Evolutionary conservation across 371 early-diverging fungal genomes (phyloP), one percentile per base, ranked within the genome.

Genomic region (Rhizopus delemar): DNA sequence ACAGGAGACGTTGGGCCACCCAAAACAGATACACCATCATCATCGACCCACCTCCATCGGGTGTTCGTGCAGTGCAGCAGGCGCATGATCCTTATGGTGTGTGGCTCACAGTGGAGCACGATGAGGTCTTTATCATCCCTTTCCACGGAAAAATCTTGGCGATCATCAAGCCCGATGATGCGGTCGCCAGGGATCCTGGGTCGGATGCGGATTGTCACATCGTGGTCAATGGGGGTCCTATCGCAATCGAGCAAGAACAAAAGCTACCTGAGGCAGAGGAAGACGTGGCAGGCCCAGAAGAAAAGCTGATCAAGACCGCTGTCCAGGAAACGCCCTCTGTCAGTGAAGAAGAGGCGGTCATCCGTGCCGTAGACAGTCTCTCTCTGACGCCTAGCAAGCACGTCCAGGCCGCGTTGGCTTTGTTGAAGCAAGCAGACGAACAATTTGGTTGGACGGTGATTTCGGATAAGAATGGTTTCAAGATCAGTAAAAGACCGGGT

Each of bases 11-110:
- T 1, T 75, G 79, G 77, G 77, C 78, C 15, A 65, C 67, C 15
- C 69, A 69, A 8, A 73, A 77, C 16, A 22, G 46, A 0, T 82
- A 77, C 46, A 72, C 71, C 8, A 69, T 82, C 7, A 78, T 78
- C 0, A 75, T 84, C 51, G 85, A 84, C 51, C 85, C 85, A 9
- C 85, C 85, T 0, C 85, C 85, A 12, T 81, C 82, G 8, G 66
- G 73, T 15, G 75, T 80, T 5, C 53, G 57, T 9, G 80, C 80
- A 3, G 52, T 63, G 0, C 61, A 69, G 33, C 69, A 75, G 16
- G 57, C 53, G 0, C 65, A 68, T 41, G 84, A 84, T 53, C 68
- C 73, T 0, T 77, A 73, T 53, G 85, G 85, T 3, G 60, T 74
- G 34, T 79, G 83, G 65, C 48, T 85, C 0, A 56, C 75, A 16